A percentile compares a stretch with the other conserved stretches of the same genome.
These are phyloP conservation scores for Suillus subalutaceus DNA, from an alignment of 768 basidiomycete species.

Conservation along the genomic window DNA sequence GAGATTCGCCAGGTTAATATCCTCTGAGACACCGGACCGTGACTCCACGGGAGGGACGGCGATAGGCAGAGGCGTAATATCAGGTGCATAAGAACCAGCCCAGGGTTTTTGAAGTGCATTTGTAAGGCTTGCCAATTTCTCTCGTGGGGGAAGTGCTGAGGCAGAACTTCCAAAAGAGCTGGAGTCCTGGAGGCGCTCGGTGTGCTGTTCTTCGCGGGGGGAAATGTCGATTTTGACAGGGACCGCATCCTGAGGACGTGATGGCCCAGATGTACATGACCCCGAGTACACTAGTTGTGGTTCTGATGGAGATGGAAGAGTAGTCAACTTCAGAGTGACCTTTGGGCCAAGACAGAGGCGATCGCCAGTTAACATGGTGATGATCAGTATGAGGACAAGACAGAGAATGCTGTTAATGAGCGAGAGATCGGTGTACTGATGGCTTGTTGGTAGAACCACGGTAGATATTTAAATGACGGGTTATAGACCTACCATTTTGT, in stretches of 20 bases:
- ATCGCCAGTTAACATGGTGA: conserved; percentile 18
- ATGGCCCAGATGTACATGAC: background rate
- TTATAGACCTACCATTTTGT: conserved; percentile 15
- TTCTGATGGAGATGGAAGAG: background rate
- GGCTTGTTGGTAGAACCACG: background rate
- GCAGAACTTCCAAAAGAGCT: background rate
- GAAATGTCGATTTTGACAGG: background rate
- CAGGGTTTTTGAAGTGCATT: background rate
- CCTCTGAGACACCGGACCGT: background rate
- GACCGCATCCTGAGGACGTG: background rate
- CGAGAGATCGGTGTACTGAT: background rate
- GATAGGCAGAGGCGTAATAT: background rate
- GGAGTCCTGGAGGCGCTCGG: background rate
- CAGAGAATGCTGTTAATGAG: background rate
- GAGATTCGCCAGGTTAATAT: background rate
- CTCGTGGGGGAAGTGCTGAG: background rate
- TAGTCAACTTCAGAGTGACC: conserved; percentile 9
- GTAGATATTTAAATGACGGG: background rate
- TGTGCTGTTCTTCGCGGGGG: background rate
- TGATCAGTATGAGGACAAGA: background rate
- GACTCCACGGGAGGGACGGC: background rate
- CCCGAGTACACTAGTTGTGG: no score
- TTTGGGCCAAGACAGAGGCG: conserved; percentile 15
- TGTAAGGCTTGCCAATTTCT: background rate
- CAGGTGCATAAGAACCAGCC: background rate